Evolutionary conservation across 495 filamentous ascomycete genomes (phyloP).

Genomic region (Xylaria bambusicola): DNA sequence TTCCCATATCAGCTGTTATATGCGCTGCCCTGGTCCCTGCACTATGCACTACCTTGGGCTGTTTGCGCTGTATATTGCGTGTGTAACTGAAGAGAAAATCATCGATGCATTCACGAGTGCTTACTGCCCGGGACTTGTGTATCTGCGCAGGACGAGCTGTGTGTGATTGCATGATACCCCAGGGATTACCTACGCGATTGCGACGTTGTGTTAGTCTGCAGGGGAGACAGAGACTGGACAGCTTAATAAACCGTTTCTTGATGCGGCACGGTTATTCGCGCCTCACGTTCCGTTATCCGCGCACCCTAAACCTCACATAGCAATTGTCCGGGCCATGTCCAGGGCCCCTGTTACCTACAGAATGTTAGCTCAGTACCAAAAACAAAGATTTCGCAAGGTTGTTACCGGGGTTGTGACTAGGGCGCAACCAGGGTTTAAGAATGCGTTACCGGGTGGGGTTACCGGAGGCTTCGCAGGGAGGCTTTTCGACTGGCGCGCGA

Average conservation of each 20-base stretch:
- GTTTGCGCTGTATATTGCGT: neutral
- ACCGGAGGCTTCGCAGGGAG: too few species aligned
- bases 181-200: neutral
- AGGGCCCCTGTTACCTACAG: too few species aligned
- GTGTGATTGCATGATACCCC: neutral
- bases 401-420: too few species aligned
- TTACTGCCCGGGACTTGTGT: neutral
- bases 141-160: neutral
- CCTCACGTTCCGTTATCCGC: too few species aligned
- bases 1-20: neutral
- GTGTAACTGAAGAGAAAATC: neutral
- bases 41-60: neutral
- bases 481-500: too few species aligned
- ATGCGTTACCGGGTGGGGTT: too few species aligned
- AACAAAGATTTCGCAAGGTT: too few species aligned
- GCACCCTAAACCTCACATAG: too few species aligned
- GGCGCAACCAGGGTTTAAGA: too few species aligned
- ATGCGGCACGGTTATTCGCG: too few species aligned
- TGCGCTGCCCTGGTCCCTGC: neutral
- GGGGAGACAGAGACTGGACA: neutral
- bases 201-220: neutral
- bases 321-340: too few species aligned
- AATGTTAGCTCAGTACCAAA: too few species aligned
- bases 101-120: neutral
- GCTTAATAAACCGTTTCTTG: neutral